phyloP scores from a whole-genome alignment of 2,329 filamentous ascomycete genomes.

The Fusarium lyarnte region DNA sequence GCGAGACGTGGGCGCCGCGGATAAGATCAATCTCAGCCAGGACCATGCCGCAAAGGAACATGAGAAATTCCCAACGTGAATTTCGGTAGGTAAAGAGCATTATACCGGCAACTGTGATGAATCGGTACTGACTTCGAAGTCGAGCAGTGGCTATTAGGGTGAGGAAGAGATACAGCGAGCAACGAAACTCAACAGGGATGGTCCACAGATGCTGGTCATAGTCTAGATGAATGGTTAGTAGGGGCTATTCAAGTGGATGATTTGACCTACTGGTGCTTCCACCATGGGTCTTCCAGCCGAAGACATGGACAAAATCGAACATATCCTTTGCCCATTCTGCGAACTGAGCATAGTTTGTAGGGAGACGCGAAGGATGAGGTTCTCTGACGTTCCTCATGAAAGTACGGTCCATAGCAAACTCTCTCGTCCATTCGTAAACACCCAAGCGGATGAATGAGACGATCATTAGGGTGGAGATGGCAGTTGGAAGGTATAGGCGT shows the following conservation, averaged over 20 bases:
- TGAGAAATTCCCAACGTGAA: slow-evolving; percentile 63
- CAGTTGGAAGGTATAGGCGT: slow-evolving; percentile 62
- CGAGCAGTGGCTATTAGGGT: slow-evolving; percentile 60
- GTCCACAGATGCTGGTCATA: slow-evolving; percentile 72
- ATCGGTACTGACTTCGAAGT: slow-evolving; percentile 54
- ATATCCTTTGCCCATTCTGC: slow-evolving; percentile 59
- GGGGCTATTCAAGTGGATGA: neutral
- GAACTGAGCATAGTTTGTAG: slow-evolving; percentile 52
- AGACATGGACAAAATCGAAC: slow-evolving; percentile 61
- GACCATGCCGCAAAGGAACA: slow-evolving; percentile 65
- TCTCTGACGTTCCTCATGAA: slow-evolving; percentile 62
- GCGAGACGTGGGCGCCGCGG: slow-evolving; percentile 55
- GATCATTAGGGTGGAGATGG: slow-evolving; percentile 60
- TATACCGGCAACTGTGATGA: slow-evolving; percentile 53
- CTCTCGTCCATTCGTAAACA: slow-evolving; percentile 59
- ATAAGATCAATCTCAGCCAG: slow-evolving; percentile 65
- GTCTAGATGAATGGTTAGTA: slow-evolving; percentile 31
- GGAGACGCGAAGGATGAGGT: slow-evolving; percentile 54
- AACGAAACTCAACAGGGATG: slow-evolving; percentile 69
- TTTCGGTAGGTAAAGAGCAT: slow-evolving; percentile 58
- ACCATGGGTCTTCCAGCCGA: slow-evolving; percentile 59
- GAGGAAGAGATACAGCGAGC: slow-evolving; percentile 67
- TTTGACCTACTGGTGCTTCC: slow-evolving; percentile 54
- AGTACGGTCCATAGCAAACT: slow-evolving; percentile 54
- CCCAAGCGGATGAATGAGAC: slow-evolving; percentile 56